Percentiles rank a stretch among this genome's conserved stretches.
phyloP scores from a whole-genome alignment of 495 filamentous ascomycete species.

The Chaetomium fimeti region DNA sequence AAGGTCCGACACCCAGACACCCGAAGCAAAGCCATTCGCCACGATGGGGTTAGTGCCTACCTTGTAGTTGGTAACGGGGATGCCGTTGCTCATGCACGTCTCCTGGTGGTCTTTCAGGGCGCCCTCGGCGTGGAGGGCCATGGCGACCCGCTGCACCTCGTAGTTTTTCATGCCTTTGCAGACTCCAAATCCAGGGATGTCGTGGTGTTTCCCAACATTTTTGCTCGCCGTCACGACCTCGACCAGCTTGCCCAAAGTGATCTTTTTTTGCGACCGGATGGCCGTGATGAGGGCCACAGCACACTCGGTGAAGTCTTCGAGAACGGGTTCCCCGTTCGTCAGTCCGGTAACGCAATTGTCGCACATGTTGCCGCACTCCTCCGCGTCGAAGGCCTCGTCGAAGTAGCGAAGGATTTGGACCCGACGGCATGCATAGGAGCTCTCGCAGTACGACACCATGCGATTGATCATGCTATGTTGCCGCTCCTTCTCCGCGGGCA shows the following conservation, averaged over 20 bases:
- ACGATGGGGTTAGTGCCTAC: slow-evolving; percentile 28
- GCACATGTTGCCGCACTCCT: slow-evolving; percentile 70
- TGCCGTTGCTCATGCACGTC: slow-evolving; percentile 35
- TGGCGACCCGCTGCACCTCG: slow-evolving; percentile 51
- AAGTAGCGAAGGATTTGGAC: slow-evolving; percentile 91
- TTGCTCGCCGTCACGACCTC: slow-evolving; percentile 48
- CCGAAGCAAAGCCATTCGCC: not conserved
- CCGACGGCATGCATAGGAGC: slow-evolving; percentile 77
- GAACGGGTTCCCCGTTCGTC: slow-evolving; percentile 55
- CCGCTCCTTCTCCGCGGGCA: slow-evolving; percentile 56
- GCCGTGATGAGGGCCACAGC: slow-evolving; percentile 66
- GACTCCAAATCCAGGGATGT: slow-evolving; percentile 36
- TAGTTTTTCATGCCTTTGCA: slow-evolving; percentile 48
- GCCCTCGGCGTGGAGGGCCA: slow-evolving; percentile 42
- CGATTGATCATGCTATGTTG: slow-evolving; percentile 80
- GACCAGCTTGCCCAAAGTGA: slow-evolving; percentile 55
- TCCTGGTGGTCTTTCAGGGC: slow-evolving; percentile 52
- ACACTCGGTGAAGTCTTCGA: slow-evolving; percentile 70
- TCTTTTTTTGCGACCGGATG: slow-evolving; percentile 54
- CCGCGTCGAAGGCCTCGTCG: slow-evolving; percentile 71
- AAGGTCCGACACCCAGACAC: not conserved
- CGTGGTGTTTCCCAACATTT: slow-evolving; percentile 38
- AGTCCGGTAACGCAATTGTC: slow-evolving; percentile 77
- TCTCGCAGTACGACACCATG: slow-evolving; percentile 85
- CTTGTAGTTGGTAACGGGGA: slow-evolving; percentile 42